Base-by-base conservation (phyloP, 1,284 basidiomycete species). In the Athelia psychrophila region DNA sequence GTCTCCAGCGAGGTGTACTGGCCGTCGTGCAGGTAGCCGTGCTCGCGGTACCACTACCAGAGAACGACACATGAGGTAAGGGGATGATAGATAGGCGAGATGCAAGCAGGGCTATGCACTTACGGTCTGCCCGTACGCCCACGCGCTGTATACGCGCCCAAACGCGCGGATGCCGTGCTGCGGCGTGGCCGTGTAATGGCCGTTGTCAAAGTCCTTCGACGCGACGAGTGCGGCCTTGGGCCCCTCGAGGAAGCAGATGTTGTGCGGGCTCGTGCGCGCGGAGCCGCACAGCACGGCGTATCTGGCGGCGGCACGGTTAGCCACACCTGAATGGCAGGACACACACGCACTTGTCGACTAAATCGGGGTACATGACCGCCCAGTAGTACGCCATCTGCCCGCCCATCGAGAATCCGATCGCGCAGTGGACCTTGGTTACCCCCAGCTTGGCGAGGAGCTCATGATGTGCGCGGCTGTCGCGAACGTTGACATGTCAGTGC, bases 311-410 rank as follows among this genome's bases (percentile, higher is more conserved):
- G 48, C 15, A 42, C 38, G n/a, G 33, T 27, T 13, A 44, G 38
- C 35, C 13, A 23, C 23, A 46, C 6, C 15, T 24, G 24, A 6
- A n/a, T 18, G 47, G 44, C 13, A 49, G 56, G 45, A 53, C 47
- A 38, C 16, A 57, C 23, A 49, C 32, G 22, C 40, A 77, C 80
- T 69, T 76, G 56, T 83, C 74, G 13, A 84, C 76, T 48, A 73
- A 76, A 40, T 83, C 78, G 6, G 83, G 83, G 58, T 79, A 83
- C 63, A 82, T 65, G 10, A 79, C 75, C 2, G 81, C 69, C 83
- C 82, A 85, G 57, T 83, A 70, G 57, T 83, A 84, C 4, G 83
- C 78, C 77, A 81, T 80, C 59, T 82, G 81, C 2, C 74, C 83
- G 36, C 81, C 80, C 81, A 84, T 84, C 8, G 80, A 83, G 60